phyloP scores from a whole-genome alignment of 2,329 filamentous ascomycete genomes.

The Paecilomyces dactylethromorphus region DNA sequence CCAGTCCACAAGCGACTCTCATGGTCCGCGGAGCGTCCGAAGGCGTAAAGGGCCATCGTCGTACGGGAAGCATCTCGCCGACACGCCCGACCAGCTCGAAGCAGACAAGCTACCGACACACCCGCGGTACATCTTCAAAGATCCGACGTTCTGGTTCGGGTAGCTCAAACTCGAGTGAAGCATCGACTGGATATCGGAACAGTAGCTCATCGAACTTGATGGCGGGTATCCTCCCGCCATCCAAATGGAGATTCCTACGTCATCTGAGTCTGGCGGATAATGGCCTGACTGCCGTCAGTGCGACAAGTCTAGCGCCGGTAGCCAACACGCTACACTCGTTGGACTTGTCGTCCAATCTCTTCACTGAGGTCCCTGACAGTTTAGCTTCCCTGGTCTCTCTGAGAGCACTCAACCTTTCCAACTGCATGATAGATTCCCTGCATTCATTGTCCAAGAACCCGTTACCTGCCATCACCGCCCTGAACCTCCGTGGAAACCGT shows the following conservation, averaged over 20 bases:
- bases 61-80: slow-evolving; percentile 74
- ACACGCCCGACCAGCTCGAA: slow-evolving; percentile 69
- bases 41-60: slow-evolving; percentile 26
- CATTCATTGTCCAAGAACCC: slow-evolving; percentile 77
- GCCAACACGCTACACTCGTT: slow-evolving; percentile 85
- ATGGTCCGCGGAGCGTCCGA: slow-evolving; percentile 55
- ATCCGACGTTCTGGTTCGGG: slow-evolving; percentile 82
- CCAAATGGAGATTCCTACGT: slow-evolving; percentile 91
- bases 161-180: slow-evolving; percentile 76
- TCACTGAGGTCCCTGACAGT: slow-evolving; percentile 90
- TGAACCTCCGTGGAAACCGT: slow-evolving; percentile 86
- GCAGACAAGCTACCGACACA: slow-evolving; percentile 58
- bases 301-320: slow-evolving; percentile 70
- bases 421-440: slow-evolving; percentile 95
- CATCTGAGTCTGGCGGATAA: slow-evolving; percentile 92
- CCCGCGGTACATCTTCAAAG: slow-evolving; percentile 62
- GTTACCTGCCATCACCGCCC: slow-evolving; percentile 83
- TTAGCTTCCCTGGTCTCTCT: slow-evolving; percentile 77
- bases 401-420: slow-evolving; percentile 86
- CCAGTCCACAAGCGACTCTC: slow-evolving; percentile 41
- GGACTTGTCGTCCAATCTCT: slow-evolving; percentile 86
- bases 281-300: slow-evolving; percentile 71
- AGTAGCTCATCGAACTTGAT: slow-evolving; percentile 75
- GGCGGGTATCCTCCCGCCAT: slow-evolving; percentile 65
- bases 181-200: slow-evolving; percentile 44